phyloP scores from a whole-genome alignment of 306 rosid genomes.

The Lupinus albus region DNA sequence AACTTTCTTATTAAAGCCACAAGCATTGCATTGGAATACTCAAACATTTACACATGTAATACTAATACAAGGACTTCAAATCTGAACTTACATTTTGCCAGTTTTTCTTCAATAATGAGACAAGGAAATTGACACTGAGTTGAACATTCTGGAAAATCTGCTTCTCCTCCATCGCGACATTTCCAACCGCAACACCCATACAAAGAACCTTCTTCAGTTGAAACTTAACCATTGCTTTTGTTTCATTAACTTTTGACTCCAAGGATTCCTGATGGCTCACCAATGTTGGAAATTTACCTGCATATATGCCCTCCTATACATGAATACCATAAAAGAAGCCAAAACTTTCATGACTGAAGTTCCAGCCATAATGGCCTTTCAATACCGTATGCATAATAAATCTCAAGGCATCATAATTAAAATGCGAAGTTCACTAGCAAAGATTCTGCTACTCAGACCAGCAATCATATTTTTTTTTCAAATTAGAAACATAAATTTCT shows the following conservation, averaged over 20 bases:
- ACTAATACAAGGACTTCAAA: background rate
- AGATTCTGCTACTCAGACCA: background rate
- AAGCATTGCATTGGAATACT: background rate
- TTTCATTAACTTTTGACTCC: conserved; percentile 65
- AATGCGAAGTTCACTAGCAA: background rate
- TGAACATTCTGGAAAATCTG: conserved; percentile 74
- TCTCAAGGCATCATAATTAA: background rate
- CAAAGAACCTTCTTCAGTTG: conserved; percentile 72
- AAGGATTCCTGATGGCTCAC: conserved; percentile 71
- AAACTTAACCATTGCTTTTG: conserved; percentile 67
- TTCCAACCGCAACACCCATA: conserved; percentile 76
- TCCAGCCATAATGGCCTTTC: background rate
- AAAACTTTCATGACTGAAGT: background rate
- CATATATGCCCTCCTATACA: background rate
- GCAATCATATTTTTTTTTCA: background rate
- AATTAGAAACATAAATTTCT: background rate
- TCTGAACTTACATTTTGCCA: conserved; percentile 66
- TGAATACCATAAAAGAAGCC: background rate
- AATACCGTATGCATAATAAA: background rate
- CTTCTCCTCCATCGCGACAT: conserved; percentile 68
- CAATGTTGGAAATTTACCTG: conserved; percentile 69
- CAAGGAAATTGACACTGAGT: conserved; percentile 66
- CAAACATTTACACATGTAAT: too few species aligned
- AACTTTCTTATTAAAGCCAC: background rate
- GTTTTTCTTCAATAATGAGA: conserved; percentile 66